phyloP scores from a whole-genome alignment of 2,329 filamentous ascomycete species.

The Aspergillus caelatus region DNA sequence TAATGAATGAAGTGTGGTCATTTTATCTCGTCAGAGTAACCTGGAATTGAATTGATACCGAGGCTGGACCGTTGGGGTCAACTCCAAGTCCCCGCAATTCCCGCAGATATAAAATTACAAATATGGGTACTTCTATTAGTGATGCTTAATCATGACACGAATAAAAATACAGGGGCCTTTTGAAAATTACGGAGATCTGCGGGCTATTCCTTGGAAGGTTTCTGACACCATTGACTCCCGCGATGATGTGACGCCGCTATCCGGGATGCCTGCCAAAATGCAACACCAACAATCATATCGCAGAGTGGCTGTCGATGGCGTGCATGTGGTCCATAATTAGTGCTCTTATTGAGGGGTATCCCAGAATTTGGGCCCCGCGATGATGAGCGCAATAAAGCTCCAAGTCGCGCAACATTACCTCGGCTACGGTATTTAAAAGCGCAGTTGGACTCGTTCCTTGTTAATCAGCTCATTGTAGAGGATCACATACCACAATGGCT shows the following conservation, averaged over 20 bases:
- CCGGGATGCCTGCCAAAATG: not conserved
- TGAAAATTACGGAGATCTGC: not conserved
- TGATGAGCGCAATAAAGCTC: not conserved
- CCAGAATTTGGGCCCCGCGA: not conserved
- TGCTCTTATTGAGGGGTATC: not conserved
- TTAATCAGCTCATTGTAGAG: not conserved
- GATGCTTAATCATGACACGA: not conserved
- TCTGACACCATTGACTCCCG: constrained; percentile 23
- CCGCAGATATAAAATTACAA: not conserved
- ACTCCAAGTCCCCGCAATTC: not conserved
- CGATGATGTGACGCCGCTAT: constrained; percentile 26
- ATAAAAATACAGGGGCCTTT: not conserved
- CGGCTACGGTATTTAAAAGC: not conserved
- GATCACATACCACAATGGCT: constrained; percentile 8
- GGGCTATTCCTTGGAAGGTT: not conserved
- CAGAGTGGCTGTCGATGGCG: not conserved
- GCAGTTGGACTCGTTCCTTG: not conserved
- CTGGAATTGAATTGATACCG: not conserved
- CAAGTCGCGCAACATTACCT: not conserved
- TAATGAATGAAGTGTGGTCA: not conserved
- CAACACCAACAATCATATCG: not conserved
- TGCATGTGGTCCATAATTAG: constrained; percentile 8
- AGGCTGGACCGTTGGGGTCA: not conserved
- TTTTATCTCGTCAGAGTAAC: not conserved
- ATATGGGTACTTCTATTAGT: not conserved